These are phyloP conservation scores for Hansenula sp. DNA, from an alignment of 1,139 yeast genomes.

Conservation along the genomic window DNA sequence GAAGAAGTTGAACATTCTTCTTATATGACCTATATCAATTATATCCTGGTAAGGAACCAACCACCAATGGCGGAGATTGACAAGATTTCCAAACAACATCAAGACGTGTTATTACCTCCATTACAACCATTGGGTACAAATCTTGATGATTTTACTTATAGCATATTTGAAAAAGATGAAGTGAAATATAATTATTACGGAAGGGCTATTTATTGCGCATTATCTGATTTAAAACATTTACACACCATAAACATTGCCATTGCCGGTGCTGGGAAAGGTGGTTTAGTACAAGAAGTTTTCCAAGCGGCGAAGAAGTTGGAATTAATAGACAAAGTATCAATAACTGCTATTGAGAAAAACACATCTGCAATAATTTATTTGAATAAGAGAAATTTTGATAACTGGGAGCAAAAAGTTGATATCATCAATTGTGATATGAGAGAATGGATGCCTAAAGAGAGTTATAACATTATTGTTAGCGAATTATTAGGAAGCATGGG, in stretches of 20 bases:
- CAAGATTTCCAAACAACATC: conserved; percentile 30
- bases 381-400: conserved; percentile 33
- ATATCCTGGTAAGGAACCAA: conserved; percentile 33
- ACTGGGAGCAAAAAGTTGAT: conserved; percentile 45
- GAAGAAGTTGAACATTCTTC: conserved; percentile 32
- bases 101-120: conserved; percentile 48
- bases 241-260: conserved; percentile 41
- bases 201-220: conserved; percentile 59
- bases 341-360: conserved; percentile 71
- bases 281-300: conserved; percentile 54
- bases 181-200: conserved; percentile 67
- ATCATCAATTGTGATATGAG: conserved; percentile 59
- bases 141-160: conserved; percentile 57
- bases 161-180: conserved; percentile 64
- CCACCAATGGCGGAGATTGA: conserved; percentile 28
- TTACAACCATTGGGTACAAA: conserved; percentile 65
- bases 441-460: conserved; percentile 33
- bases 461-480: conserved; percentile 61
- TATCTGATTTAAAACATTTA: conserved; percentile 31
- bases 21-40: conserved; percentile 50
- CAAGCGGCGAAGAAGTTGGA: conserved; percentile 35
- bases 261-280: conserved; percentile 89
- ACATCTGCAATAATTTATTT: conserved; percentile 52
- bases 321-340: conserved; percentile 27
- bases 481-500: conserved; percentile 90